Percentiles rank a stretch among this genome's conserved stretches.
These are phyloP conservation scores for Pisolithus microcarpus DNA, from an alignment of 768 basidiomycete species.

Conservation along the genomic window DNA sequence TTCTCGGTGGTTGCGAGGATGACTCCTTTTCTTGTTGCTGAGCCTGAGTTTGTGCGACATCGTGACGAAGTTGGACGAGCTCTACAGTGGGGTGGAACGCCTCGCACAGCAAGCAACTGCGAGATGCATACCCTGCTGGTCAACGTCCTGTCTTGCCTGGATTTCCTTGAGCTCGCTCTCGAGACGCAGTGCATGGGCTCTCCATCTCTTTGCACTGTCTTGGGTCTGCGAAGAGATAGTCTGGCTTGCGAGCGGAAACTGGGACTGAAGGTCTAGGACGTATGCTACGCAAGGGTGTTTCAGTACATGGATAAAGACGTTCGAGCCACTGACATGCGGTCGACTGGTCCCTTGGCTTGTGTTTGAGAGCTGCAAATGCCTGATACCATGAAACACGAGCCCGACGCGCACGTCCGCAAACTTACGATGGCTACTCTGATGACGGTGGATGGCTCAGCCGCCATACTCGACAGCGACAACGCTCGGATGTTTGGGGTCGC, in stretches of 20 bases:
- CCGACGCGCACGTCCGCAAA: background rate
- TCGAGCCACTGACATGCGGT: slow-evolving; percentile 11
- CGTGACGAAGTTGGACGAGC: slow-evolving; percentile 12
- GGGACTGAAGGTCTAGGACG: slow-evolving; percentile 20
- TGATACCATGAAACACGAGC: slow-evolving; percentile 1
- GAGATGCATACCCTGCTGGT: slow-evolving; percentile 14
- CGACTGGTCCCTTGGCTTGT: slow-evolving; percentile 20
- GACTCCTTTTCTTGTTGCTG: slow-evolving; percentile 2
- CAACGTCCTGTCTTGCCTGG: slow-evolving; percentile 15
- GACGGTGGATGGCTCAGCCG: slow-evolving; percentile 8
- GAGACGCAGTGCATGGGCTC: slow-evolving; percentile 22
- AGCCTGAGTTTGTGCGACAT: slow-evolving; percentile 9
- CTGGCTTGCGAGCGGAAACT: slow-evolving; percentile 11
- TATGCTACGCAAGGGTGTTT: slow-evolving; percentile 14
- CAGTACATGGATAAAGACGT: background rate
- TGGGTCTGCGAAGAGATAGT: background rate
- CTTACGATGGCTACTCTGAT: slow-evolving; percentile 21
- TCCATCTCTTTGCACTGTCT: slow-evolving; percentile 12
- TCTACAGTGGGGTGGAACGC: slow-evolving; percentile 5
- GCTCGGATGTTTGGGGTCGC: background rate
- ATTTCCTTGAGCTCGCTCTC: slow-evolving; percentile 17
- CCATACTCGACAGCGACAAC: background rate
- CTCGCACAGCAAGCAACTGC: background rate
- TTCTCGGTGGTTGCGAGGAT: slow-evolving; percentile 15
- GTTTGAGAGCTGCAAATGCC: slow-evolving; percentile 18